These are phyloP conservation scores for Eleusine indica DNA, from an alignment of 176 grass and related monocot genomes.

Conservation along the genomic window DNA sequence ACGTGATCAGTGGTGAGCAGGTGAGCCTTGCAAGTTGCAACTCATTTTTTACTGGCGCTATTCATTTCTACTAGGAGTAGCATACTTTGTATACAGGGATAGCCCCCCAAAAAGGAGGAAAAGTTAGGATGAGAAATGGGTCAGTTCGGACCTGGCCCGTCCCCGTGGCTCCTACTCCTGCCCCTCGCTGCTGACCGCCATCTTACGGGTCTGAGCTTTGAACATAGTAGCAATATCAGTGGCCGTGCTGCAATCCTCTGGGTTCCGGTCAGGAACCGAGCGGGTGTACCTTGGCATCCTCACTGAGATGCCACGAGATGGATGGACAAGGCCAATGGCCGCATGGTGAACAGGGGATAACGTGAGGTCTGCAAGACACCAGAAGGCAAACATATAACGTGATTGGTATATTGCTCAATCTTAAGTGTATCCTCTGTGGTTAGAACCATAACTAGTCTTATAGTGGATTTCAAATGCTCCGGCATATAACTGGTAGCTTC, in stretches of 20 bases:
- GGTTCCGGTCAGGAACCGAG: slow-evolving; percentile 54
- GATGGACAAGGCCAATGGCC: slow-evolving; percentile 73
- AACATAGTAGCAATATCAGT: slow-evolving; percentile 73
- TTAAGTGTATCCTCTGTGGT: background rate
- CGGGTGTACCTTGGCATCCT: slow-evolving; percentile 80
- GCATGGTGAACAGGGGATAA: slow-evolving; percentile 88
- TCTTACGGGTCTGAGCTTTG: slow-evolving; percentile 75
- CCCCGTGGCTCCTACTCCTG: slow-evolving; percentile 11
- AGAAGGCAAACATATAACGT: background rate
- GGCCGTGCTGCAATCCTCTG: slow-evolving; percentile 71
- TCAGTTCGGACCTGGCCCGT: background rate
- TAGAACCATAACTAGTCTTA: background rate
- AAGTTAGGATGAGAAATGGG: background rate
- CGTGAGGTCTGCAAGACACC: slow-evolving; percentile 67
- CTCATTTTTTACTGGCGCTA: background rate
- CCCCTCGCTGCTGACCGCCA: slow-evolving; percentile 52
- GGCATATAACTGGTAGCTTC: background rate
- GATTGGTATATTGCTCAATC: background rate
- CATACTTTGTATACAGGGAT: background rate
- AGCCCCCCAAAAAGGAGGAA: background rate
- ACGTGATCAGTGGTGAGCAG: background rate
- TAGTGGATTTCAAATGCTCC: background rate
- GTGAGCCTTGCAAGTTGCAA: background rate
- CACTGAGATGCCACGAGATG: slow-evolving; percentile 81
- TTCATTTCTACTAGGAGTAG: too few relatives aligned